Evolutionary conservation across 148 eudicot species (phyloP).

Genomic region (Amaranthus hypochondriacus): DNA sequence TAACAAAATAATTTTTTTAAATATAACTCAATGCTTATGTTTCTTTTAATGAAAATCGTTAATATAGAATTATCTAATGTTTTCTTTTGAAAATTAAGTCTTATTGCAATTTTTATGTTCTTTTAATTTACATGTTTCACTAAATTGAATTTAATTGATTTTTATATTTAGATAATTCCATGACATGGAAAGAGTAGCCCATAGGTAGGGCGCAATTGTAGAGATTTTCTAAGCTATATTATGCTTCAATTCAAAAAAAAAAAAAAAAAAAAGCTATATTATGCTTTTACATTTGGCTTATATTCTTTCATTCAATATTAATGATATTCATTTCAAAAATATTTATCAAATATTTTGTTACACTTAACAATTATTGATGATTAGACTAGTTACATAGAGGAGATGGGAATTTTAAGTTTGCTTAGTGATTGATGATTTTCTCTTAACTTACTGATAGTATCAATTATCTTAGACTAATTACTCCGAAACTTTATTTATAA

Average conservation of each 20-base stretch:
- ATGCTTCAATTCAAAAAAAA: neutral
- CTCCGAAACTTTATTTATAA: too few species aligned
- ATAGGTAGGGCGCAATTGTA: constrained; percentile 11
- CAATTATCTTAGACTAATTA: too few species aligned
- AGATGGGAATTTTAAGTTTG: too few species aligned
- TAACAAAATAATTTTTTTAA: neutral
- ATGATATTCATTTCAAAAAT: too few species aligned
- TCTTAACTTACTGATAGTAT: too few species aligned
- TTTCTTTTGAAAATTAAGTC: neutral
- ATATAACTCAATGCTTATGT: too few species aligned
- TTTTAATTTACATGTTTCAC: constrained; percentile 1
- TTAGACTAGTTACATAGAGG: too few species aligned
- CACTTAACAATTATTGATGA: too few species aligned
- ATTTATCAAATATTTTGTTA: too few species aligned
- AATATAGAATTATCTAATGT: neutral
- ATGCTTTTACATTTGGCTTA: neutral
- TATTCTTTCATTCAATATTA: neutral
- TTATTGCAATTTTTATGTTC: neutral
- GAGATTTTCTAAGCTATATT: constrained; percentile 1
- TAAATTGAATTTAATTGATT: constrained; percentile 9
- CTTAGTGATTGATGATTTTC: too few species aligned
- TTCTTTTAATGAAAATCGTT: too few species aligned
- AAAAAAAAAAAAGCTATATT: neutral
- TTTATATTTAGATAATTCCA: constrained; percentile 21
- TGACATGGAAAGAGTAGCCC: constrained; percentile 17